Evolutionary conservation across 2,329 filamentous ascomycete genomes (phyloP), one percentile per base, ranked within the genome.

Genomic region (Aspergillus jensenii): DNA sequence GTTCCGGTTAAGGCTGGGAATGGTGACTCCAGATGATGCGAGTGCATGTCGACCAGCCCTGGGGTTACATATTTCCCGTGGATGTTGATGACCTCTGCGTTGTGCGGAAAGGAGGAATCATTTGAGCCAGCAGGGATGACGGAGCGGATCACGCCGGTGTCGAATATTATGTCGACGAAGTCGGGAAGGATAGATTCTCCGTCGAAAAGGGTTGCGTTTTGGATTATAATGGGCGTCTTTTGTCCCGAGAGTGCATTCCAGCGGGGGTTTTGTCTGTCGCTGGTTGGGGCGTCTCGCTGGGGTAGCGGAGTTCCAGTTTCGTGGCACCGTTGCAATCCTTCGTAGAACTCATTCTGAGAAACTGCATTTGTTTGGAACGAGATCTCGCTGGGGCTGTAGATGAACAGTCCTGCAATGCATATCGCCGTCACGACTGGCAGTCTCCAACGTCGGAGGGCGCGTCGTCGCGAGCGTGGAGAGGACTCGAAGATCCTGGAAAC

Each of bases 21-120:
- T 15, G 81, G 78, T 31, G 81, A 77, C 1, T 88, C 82, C 7
- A 87, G 85, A 2, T 85, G 81, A 67, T 90, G 88, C 35, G 82
- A 86, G 71, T 90, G 87, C 85, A 90, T 89, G 67, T 90, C 88
- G 48, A 90, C 84, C 64, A 90, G 85, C 15, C 87, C 88, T 7
- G 81, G 79, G 0, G 88, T 90, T 19, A 90, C 74, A 56, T 51
- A 40, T 35, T 35, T 45, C 3, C 47, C 54, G 6, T 56, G 54
- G 2, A 46, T 47, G 21, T 52, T 25, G 19, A 56, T 52, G 25
- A 47, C n/a, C 9, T 52, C n/a, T 3, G 54, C 54, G 39, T 52
- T 39, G 6, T 8, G 8, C 12, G 54, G 54, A 1, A n/a, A 8
- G 3, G 19, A 9, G 23, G 27, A 31, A 31, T 43, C 21, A 21